Evolutionary conservation across 305 asterid genomes (phyloP).

Genomic region (Fraxinus angustifolia): DNA sequence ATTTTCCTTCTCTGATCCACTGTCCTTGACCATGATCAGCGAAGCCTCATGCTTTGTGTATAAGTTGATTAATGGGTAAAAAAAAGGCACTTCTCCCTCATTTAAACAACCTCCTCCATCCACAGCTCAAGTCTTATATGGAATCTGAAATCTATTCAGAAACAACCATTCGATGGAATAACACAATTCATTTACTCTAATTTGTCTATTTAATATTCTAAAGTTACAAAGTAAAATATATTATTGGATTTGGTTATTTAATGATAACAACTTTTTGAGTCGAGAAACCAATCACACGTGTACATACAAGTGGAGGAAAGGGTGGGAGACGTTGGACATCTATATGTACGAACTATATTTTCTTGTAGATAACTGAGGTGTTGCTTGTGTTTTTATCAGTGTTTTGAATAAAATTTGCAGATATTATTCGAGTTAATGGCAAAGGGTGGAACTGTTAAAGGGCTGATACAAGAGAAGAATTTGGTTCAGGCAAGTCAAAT

Average conservation of each 20-base stretch:
- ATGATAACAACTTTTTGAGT: background rate
- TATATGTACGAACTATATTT: background rate
- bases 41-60: background rate
- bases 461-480: conserved; percentile 81
- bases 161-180: background rate
- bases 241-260: background rate
- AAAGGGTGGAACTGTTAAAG: conserved; percentile 89
- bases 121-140: background rate
- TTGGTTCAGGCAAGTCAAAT: conserved; percentile 80
- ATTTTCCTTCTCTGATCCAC: background rate
- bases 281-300: background rate
- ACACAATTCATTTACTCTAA: background rate
- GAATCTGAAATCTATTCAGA: background rate
- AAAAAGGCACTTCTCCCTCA: background rate
- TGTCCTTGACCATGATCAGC: background rate
- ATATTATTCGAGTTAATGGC: conserved; percentile 80
- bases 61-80: background rate
- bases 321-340: background rate
- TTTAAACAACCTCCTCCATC: background rate
- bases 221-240: background rate
- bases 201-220: background rate
- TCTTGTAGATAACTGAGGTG: background rate
- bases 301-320: background rate
- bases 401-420: conserved; percentile 40
- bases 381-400: conserved; percentile 4